phyloP scores from a whole-genome alignment of 441 rosid genomes.

The Erodium chrysanthum region DNA sequence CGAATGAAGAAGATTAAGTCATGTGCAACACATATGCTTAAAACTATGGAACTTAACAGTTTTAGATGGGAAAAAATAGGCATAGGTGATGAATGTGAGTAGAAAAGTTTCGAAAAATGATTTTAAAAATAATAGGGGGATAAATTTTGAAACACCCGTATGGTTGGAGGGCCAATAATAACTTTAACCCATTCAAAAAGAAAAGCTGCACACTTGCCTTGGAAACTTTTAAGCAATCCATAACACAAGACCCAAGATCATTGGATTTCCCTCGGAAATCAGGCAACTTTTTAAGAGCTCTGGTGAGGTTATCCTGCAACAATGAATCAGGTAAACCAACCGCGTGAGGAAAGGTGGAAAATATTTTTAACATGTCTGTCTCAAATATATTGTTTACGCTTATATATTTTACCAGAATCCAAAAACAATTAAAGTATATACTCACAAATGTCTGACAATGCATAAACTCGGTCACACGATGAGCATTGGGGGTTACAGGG shows the following conservation, averaged over 20 bases:
- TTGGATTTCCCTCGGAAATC: constrained; percentile 60
- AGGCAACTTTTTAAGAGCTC: constrained; percentile 62
- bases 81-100: not conserved
- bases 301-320: constrained; percentile 67
- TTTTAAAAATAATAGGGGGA: not conserved
- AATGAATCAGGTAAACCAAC: constrained; percentile 15
- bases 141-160: not conserved
- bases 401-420: not conserved
- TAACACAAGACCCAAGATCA: constrained; percentile 63
- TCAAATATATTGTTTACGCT: not conserved
- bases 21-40: not conserved
- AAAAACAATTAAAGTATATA: constrained; percentile 9
- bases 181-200: not conserved
- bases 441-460: constrained; percentile 64
- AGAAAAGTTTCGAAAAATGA: not conserved
- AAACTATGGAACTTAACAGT: not conserved
- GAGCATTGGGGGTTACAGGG: constrained; percentile 78
- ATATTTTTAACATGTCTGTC: not conserved
- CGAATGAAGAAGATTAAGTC: not conserved
- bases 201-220: constrained; percentile 50
- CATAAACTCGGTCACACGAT: constrained; percentile 69
- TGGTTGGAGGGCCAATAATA: not conserved
- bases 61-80: not conserved
- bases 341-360: not conserved
- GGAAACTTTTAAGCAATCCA: constrained; percentile 70